Evolutionary conservation across 176 grass and related monocot genomes (phyloP).

Genomic region (Cenchrus purpureus): DNA sequence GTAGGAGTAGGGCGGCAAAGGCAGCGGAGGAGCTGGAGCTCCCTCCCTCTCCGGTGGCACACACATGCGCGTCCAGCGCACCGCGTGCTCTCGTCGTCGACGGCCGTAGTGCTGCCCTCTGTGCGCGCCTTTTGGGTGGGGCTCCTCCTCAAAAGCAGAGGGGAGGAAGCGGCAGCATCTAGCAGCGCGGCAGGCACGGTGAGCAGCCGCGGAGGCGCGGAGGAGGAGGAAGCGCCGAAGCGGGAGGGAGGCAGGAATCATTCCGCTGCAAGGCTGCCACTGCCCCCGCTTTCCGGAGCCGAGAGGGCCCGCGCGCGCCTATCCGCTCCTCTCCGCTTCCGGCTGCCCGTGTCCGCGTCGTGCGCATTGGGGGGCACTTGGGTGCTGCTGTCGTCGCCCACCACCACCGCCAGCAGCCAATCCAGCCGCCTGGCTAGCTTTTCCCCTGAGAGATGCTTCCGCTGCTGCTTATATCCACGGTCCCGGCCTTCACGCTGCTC

Average conservation of each 20-base stretch:
- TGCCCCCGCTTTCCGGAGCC: constrained; percentile 60
- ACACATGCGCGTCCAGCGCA: background rate
- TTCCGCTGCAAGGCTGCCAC: constrained; percentile 52
- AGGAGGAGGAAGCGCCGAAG: background rate
- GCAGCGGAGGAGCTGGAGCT: background rate
- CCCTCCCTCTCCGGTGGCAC: background rate
- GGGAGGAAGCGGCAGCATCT: background rate
- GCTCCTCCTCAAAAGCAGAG: constrained; percentile 37
- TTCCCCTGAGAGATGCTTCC: constrained; percentile 52
- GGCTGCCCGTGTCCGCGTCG: background rate
- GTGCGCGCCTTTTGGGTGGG: constrained; percentile 44
- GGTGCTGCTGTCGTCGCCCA: constrained; percentile 46
- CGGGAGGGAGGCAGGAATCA: constrained; percentile 40
- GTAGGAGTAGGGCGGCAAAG: background rate
- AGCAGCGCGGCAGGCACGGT: background rate
- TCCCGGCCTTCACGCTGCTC: constrained; percentile 74
- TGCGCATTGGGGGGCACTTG: background rate
- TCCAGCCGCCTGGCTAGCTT: background rate
- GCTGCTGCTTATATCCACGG: constrained; percentile 68
- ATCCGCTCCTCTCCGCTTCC: background rate
- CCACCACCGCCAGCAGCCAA: constrained; percentile 12
- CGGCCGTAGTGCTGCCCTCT: constrained; percentile 1
- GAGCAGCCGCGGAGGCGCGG: background rate
- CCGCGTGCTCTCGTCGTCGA: background rate
- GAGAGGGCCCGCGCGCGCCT: constrained; percentile 29